These are phyloP conservation scores for Diaporthe destruens DNA, from an alignment of 2,329 filamentous ascomycete species.

Conservation along the genomic window DNA sequence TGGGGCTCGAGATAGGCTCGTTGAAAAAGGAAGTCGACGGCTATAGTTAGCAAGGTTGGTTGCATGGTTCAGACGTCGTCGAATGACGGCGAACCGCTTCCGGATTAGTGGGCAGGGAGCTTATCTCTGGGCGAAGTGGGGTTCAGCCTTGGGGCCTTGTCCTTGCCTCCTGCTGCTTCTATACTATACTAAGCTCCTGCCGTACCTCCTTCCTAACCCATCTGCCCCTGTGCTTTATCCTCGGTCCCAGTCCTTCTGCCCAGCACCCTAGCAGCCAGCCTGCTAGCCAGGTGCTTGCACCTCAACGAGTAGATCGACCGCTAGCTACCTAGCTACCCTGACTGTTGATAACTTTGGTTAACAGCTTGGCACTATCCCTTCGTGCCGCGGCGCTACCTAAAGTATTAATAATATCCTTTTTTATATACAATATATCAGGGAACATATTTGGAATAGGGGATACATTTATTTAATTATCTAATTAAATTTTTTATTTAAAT, in stretches of 20 bases:
- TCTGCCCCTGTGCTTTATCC: neutral
- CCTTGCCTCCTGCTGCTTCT: neutral
- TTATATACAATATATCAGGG: no score
- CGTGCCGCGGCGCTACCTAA: no score
- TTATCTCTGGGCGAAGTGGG: slow-evolving; percentile 31
- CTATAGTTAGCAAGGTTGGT: neutral
- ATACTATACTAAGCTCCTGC: neutral
- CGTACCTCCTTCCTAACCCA: no score
- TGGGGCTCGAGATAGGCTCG: neutral
- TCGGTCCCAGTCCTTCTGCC: neutral
- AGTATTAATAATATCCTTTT: no score
- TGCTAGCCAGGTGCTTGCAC: slow-evolving; percentile 5
- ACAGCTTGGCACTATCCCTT: neutral
- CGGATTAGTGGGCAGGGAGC: slow-evolving; percentile 13
- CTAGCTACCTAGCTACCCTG: neutral
- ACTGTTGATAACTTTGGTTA: neutral
- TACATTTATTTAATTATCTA: no score
- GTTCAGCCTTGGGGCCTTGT: slow-evolving; percentile 22
- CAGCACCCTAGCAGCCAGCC: neutral
- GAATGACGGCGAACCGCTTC: neutral
- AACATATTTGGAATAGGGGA: no score
- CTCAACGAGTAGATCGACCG: slow-evolving; percentile 6
- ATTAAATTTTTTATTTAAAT: no score
- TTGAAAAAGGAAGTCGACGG: neutral
- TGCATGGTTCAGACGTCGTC: neutral